Evolutionary conservation across 306 rosid species (phyloP).

Genomic region (Sphenostylis stenocarpa): DNA sequence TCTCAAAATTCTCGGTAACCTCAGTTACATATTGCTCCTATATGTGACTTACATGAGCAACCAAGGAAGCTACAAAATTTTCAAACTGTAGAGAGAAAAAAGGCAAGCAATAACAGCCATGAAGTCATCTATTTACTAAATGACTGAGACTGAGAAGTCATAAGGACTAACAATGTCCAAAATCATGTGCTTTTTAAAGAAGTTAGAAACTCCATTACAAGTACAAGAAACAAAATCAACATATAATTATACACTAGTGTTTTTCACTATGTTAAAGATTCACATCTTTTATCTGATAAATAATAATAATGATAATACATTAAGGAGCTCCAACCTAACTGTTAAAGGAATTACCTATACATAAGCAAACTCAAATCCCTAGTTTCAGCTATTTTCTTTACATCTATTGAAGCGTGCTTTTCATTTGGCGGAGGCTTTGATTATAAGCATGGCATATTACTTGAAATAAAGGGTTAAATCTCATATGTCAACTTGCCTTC

Average conservation of each 20-base stretch:
- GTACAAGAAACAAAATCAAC: not conserved
- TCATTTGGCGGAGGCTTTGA: not conserved
- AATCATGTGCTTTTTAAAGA: not conserved
- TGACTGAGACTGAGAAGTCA: conserved; percentile 34
- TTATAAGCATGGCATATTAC: not conserved
- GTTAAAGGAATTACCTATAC: not conserved
- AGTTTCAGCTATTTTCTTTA: conserved; percentile 9
- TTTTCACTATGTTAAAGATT: not conserved
- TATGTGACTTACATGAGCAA: conserved; percentile 59
- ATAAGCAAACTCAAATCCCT: not conserved
- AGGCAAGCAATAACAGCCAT: conserved; percentile 42
- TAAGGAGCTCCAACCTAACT: not conserved
- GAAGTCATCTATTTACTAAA: conserved; percentile 30
- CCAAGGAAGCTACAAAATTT: conserved; percentile 52
- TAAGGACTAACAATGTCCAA: conserved; percentile 21
- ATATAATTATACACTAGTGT: not conserved
- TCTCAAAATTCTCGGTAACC: conserved; percentile 55
- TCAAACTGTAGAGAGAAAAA: conserved; percentile 39
- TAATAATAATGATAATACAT: not conserved
- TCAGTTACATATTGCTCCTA: conserved; percentile 66
- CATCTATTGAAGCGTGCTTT: not conserved
- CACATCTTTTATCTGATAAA: not conserved
- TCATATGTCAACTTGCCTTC: not conserved
- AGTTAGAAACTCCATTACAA: not conserved
- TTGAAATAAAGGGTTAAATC: not conserved